phyloP scores from a whole-genome alignment of 1,284 basidiomycete species.

The Ceratobasidium sp. region DNA sequence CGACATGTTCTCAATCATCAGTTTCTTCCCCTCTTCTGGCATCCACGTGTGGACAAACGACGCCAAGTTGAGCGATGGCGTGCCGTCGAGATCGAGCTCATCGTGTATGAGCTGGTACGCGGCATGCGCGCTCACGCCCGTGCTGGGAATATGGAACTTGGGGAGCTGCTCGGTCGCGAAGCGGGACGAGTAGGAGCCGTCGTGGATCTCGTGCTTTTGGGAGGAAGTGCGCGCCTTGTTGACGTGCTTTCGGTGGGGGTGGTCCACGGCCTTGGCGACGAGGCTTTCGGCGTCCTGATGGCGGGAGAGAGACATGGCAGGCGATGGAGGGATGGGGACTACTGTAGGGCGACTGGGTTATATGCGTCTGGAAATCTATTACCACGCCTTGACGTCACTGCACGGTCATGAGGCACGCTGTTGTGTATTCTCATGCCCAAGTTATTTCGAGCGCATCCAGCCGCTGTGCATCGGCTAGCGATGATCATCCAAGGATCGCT shows the following conservation, averaged over 20 bases:
- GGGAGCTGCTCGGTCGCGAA: constrained; percentile 57
- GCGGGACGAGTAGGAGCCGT: constrained; percentile 42
- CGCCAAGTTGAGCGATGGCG: constrained; percentile 83
- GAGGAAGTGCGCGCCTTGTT: not conserved
- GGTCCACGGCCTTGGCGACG: constrained; percentile 41
- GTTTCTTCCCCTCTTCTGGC: constrained; percentile 71
- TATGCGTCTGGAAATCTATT: constrained; percentile 6
- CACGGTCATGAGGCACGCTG: not conserved
- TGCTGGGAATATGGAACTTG: constrained; percentile 72
- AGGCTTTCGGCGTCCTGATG: constrained; percentile 40
- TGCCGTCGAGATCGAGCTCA: constrained; percentile 84
- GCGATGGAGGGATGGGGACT: not conserved
- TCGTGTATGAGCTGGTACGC: constrained; percentile 88
- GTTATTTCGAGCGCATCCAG: constrained; percentile 25
- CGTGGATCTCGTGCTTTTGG: constrained; percentile 38
- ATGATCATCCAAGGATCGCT: not conserved
- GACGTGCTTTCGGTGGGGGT: constrained; percentile 38
- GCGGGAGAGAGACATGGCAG: constrained; percentile 35
- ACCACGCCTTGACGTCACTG: constrained; percentile 2
- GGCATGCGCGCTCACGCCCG: constrained; percentile 66
- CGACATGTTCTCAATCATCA: constrained; percentile 85
- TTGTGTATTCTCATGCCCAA: not conserved
- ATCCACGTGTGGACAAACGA: constrained; percentile 79
- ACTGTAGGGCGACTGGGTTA: not conserved
- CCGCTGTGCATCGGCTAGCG: not conserved